These are phyloP conservation scores for Fusarium sp. DNA, from an alignment of 2,329 filamentous ascomycete genomes.

Conservation along the genomic window DNA sequence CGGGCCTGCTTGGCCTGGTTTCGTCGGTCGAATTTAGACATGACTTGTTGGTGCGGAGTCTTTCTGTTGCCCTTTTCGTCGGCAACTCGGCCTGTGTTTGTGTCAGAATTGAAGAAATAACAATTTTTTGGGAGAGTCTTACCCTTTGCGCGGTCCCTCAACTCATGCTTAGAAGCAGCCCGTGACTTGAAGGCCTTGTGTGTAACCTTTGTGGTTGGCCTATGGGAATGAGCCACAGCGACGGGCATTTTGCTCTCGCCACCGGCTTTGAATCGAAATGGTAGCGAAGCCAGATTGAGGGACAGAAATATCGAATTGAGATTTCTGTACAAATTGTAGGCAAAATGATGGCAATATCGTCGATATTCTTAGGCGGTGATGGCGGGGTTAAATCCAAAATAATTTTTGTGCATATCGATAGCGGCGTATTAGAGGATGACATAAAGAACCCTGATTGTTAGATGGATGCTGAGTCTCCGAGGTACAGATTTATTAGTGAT, in stretches of 20 bases:
- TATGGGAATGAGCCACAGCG: conserved; percentile 80
- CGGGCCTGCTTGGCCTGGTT: conserved; percentile 95
- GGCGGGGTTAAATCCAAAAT: conserved; percentile 52
- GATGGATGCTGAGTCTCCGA: not conserved
- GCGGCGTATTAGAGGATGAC: conserved; percentile 1
- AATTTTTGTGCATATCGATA: conserved; percentile 53
- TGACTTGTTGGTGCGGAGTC: conserved; percentile 93
- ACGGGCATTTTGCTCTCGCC: conserved; percentile 78
- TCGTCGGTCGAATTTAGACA: conserved; percentile 95
- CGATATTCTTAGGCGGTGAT: conserved; percentile 43
- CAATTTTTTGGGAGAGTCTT: conserved; percentile 23
- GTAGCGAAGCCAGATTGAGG: conserved; percentile 72
- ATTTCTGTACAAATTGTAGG: conserved; percentile 13
- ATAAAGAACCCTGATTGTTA: conserved; percentile 1
- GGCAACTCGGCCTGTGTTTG: conserved; percentile 74
- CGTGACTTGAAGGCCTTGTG: conserved; percentile 94
- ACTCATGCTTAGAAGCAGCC: conserved; percentile 85
- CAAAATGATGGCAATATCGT: conserved; percentile 42
- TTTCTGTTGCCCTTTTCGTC: conserved; percentile 79
- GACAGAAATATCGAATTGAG: conserved; percentile 2
- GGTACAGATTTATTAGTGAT: not conserved
- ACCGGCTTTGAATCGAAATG: conserved; percentile 89
- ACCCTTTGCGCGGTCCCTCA: conserved; percentile 90
- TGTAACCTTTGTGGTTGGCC: conserved; percentile 87
- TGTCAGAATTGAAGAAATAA: not conserved